phyloP scores from a whole-genome alignment of 768 basidiomycete species.

The Boletus vermiculosoides region DNA sequence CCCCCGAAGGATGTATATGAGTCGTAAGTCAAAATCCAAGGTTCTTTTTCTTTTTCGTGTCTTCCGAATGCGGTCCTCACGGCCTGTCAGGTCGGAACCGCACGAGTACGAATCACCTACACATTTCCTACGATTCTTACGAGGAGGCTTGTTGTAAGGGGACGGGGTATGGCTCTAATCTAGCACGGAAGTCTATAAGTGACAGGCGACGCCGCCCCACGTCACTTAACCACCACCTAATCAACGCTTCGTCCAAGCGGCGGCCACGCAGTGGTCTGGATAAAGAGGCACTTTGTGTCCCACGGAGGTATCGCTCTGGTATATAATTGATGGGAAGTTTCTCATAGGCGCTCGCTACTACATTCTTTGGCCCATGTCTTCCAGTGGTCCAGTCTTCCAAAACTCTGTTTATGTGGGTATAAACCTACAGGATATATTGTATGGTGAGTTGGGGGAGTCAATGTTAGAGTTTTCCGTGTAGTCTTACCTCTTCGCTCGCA shows the following conservation, averaged over 20 bases:
- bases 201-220: not conserved
- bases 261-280: not conserved
- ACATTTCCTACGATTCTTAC: not conserved
- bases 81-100: not conserved
- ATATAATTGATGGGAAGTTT: constrained; percentile 2
- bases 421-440: constrained; percentile 25
- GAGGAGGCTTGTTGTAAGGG: not conserved
- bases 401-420: constrained; percentile 26
- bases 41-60: not conserved
- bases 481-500: not conserved
- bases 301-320: not conserved
- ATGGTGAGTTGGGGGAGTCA: constrained; percentile 12
- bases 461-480: too few species aligned
- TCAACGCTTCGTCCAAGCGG: not conserved
- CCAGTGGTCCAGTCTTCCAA: constrained; percentile 20
- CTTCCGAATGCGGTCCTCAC: not conserved
- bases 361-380: constrained; percentile 13
- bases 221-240: not conserved
- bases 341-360: not conserved
- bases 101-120: not conserved
- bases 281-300: not conserved
- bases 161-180: not conserved
- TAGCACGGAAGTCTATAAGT: not conserved
- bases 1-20: not conserved
- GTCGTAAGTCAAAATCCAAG: not conserved